Evolutionary conservation across 2,329 filamentous ascomycete genomes (phyloP).

Genomic region (Paradendryphiella salina): DNA sequence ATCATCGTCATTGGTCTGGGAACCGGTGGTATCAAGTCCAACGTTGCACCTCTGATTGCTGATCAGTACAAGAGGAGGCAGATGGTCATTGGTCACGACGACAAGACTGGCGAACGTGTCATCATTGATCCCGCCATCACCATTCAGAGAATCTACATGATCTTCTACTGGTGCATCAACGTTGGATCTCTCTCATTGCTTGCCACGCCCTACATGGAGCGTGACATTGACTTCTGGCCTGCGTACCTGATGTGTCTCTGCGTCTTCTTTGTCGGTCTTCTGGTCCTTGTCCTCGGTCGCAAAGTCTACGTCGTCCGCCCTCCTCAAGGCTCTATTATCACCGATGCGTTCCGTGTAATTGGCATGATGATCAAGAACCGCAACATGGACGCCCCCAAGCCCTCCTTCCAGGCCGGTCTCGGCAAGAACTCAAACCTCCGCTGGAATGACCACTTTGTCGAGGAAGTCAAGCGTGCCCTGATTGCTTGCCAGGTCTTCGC

Average conservation of each 20-base stretch:
- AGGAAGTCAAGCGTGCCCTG: conserved; percentile 69
- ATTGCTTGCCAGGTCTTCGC: conserved; percentile 70
- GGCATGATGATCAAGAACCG: conserved; percentile 60
- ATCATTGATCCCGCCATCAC: conserved; percentile 55
- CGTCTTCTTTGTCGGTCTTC: conserved; percentile 67
- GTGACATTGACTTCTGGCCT: conserved; percentile 70
- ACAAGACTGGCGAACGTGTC: conserved; percentile 51
- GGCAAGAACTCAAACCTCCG: conserved; percentile 50
- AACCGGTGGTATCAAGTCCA: conserved; percentile 81
- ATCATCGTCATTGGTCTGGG: conserved; percentile 72
- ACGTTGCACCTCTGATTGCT: conserved; percentile 62
- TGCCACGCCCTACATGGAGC: conserved; percentile 72
- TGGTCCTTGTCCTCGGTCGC: conserved; percentile 51
- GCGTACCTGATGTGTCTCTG: conserved; percentile 66
- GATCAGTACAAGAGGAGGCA: conserved; percentile 52
- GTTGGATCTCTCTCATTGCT: conserved; percentile 69
- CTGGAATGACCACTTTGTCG: conserved; percentile 73
- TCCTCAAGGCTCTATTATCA: conserved; percentile 46
- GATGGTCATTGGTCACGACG: conserved; percentile 49
- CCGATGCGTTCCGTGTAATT: conserved; percentile 60
- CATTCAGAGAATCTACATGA: conserved; percentile 56
- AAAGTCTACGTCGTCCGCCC: conserved; percentile 47
- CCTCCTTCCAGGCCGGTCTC: conserved; percentile 63
- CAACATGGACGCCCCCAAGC: conserved; percentile 66
- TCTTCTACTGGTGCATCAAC: conserved; percentile 76